Percentiles rank a stretch among this genome's conserved stretches.
These are phyloP conservation scores for Melanogaster broomeanus DNA, from an alignment of 768 basidiomycete species.

Conservation along the genomic window DNA sequence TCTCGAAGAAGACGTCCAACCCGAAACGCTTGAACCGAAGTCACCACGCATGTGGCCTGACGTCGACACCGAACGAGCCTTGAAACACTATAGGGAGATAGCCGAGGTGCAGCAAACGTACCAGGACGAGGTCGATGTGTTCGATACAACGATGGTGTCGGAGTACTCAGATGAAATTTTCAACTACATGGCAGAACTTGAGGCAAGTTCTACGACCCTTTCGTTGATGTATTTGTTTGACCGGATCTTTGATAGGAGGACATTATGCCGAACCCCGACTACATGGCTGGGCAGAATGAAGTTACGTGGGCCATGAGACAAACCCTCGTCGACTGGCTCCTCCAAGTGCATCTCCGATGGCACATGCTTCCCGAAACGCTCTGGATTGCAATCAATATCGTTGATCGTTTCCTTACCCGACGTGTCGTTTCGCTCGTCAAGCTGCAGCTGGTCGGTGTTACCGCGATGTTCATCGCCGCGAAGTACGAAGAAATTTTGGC, in stretches of 20 bases:
- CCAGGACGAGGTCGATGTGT: conserved; percentile 71
- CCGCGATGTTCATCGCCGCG: conserved; percentile 98
- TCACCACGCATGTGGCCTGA: conserved; percentile 72
- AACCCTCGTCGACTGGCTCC: conserved; percentile 96
- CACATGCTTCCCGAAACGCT: conserved; percentile 99
- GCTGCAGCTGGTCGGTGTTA: conserved; percentile 95
- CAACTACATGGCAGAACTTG: conserved; percentile 90
- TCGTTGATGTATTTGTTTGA: conserved; percentile 19
- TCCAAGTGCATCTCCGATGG: conserved; percentile 96
- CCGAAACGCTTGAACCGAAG: conserved; percentile 40
- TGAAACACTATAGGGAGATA: conserved; percentile 62
- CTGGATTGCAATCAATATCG: conserved; percentile 98
- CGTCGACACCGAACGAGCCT: conserved; percentile 58
- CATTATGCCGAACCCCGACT: conserved; percentile 89
- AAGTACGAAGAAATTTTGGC: conserved; percentile 99
- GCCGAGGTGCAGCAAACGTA: conserved; percentile 61
- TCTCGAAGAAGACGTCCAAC: conserved; percentile 45
- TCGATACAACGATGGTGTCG: conserved; percentile 91
- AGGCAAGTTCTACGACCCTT: conserved; percentile 52
- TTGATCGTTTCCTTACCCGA: conserved; percentile 89
- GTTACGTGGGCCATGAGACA: conserved; percentile 94
- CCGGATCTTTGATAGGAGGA: conserved; percentile 52
- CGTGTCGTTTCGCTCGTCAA: conserved; percentile 87
- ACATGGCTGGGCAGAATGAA: conserved; percentile 93
- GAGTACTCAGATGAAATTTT: conserved; percentile 99